A percentile compares a stretch with the other conserved stretches of the same genome.
phyloP scores from a whole-genome alignment of 345 rosid genomes.

The Trapa bicornis region DNA sequence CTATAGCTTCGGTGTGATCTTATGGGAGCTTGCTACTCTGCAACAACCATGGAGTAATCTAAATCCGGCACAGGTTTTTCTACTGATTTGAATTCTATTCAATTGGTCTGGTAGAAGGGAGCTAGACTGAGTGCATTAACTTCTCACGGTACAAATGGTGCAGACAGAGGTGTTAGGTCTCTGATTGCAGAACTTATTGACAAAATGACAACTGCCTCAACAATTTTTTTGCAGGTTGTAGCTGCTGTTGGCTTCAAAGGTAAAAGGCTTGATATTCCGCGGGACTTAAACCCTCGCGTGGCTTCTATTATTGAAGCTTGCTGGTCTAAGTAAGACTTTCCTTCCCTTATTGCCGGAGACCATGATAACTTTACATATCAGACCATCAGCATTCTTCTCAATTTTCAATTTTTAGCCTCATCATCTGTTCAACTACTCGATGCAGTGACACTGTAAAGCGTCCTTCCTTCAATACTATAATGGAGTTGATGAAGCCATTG shows the following conservation, averaged over 20 bases:
- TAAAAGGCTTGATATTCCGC: slow-evolving; percentile 88
- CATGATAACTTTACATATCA: not conserved
- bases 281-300: slow-evolving; percentile 63
- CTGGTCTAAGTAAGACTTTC: slow-evolving; percentile 64
- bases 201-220: not conserved
- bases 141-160: not conserved
- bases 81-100: not conserved
- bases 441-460: slow-evolving; percentile 94
- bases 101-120: not conserved
- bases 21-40: slow-evolving; percentile 96
- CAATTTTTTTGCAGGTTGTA: slow-evolving; percentile 49
- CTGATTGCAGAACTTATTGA: not conserved
- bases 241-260: slow-evolving; percentile 94
- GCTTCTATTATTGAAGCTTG: slow-evolving; percentile 85
- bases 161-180: not conserved
- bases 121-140: not conserved
- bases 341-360: not conserved
- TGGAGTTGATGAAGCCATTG: slow-evolving; percentile 68
- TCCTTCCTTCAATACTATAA: slow-evolving; percentile 73
- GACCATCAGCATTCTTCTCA: not conserved
- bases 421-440: not conserved
- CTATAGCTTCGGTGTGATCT: slow-evolving; percentile 91
- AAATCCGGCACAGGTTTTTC: slow-evolving; percentile 90
- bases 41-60: slow-evolving; percentile 91
- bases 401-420: not conserved